Conservation (phyloP, 192 early-diverging fungal genomes). For the Entomortierella parvispora region DNA sequence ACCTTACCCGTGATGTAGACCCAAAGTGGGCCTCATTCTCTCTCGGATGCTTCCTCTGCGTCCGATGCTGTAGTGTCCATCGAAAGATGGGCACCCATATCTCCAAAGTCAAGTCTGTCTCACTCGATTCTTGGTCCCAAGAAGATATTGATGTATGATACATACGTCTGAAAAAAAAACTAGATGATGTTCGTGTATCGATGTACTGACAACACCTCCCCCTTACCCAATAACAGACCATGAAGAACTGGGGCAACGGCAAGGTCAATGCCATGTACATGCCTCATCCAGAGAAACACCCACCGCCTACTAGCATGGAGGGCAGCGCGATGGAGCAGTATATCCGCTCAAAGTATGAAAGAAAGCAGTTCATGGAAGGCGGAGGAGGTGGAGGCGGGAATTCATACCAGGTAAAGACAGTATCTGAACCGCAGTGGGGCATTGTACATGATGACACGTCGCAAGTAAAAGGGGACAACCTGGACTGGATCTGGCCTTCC, state of each 20-base stretch:
- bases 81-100: slow-evolving; percentile 91
- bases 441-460: too few relatives aligned
- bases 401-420: slow-evolving; percentile 23
- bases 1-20: too few relatives aligned
- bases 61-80: slow-evolving; percentile 87
- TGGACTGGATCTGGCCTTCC: too few relatives aligned
- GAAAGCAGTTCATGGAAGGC: slow-evolving; percentile 67
- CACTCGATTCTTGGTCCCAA: slow-evolving; percentile 89
- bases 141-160: slow-evolving; percentile 80
- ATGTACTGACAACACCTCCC: too few relatives aligned
- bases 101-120: slow-evolving; percentile 90
- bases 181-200: slow-evolving; percentile 1
- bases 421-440: neutral
- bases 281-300: slow-evolving; percentile 73
- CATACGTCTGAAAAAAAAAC: too few relatives aligned
- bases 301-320: slow-evolving; percentile 69
- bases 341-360: slow-evolving; percentile 95
- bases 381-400: slow-evolving; percentile 47
- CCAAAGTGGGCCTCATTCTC: slow-evolving; percentile 92
- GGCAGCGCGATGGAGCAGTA: slow-evolving; percentile 85
- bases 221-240: too few relatives aligned
- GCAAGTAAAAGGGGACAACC: too few relatives aligned
- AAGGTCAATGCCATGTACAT: slow-evolving; percentile 78
- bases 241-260: slow-evolving; percentile 70
- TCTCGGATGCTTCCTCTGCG: slow-evolving; percentile 93